A percentile compares a stretch with the other conserved stretches of the same genome.
These are phyloP conservation scores for Pythium sp. DNA, from an alignment of 352 stramenopile genomes.

Conservation along the genomic window DNA sequence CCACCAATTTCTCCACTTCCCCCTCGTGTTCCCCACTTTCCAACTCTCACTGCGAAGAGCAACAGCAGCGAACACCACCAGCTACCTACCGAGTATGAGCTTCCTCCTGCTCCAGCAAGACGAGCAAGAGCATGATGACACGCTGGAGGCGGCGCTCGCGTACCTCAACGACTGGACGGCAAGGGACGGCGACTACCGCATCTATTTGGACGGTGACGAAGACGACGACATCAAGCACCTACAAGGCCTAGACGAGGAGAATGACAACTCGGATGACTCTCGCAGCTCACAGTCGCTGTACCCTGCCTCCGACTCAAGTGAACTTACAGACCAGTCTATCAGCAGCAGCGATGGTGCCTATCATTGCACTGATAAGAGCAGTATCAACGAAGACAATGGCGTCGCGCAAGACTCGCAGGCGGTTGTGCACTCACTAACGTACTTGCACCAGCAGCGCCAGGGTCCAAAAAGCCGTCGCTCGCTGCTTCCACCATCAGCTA, in stretches of 20 bases:
- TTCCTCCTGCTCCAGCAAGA: conserved; percentile 5
- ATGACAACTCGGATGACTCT: background rate
- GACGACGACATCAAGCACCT: no score
- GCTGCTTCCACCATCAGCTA: background rate
- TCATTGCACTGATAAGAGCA: background rate
- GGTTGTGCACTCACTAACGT: no score
- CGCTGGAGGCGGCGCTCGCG: conserved; percentile 4
- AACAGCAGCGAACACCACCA: no score
- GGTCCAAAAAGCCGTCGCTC: no score
- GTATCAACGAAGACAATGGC: background rate
- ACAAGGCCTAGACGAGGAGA: background rate
- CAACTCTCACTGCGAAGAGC: no score
- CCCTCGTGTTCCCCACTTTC: no score
- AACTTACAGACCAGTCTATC: background rate
- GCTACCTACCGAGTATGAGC: background rate
- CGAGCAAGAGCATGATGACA: background rate
- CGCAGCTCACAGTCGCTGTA: no score
- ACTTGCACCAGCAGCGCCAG: no score
- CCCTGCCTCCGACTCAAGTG: no score
- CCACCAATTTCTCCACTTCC: no score
- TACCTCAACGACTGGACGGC: conserved; percentile 8
- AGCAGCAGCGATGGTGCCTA: background rate
- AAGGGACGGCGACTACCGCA: no score
- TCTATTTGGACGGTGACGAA: background rate
- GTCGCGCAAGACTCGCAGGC: no score